phyloP scores from a whole-genome alignment of 345 rosid species.

The Gossypium raimondii region DNA sequence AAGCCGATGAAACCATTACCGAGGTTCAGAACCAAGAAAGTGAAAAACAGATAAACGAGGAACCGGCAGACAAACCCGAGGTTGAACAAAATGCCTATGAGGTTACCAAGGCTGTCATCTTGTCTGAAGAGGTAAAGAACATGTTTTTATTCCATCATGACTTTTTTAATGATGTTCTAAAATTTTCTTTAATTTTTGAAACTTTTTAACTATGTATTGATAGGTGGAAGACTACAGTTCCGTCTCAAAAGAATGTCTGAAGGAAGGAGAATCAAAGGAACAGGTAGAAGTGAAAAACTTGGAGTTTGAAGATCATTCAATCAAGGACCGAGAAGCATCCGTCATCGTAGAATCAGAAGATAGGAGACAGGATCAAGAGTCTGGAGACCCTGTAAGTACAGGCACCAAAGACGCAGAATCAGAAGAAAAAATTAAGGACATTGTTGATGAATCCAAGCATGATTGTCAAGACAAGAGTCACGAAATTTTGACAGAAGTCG shows the following conservation, averaged over 20 bases:
- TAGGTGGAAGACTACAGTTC: not conserved
- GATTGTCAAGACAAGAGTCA: constrained; percentile 12
- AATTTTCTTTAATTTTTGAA: not conserved
- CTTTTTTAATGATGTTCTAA: not conserved
- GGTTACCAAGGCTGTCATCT: constrained; percentile 24
- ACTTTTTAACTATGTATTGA: not conserved
- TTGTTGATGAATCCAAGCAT: not conserved
- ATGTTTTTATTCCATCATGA: not conserved
- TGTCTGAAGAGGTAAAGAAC: constrained; percentile 39
- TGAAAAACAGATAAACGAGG: constrained; percentile 23
- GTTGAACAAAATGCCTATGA: constrained; percentile 26
- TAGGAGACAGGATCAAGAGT: not conserved
- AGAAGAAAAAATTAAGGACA: constrained; percentile 1
- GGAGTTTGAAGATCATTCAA: constrained; percentile 19
- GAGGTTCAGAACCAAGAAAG: constrained; percentile 13
- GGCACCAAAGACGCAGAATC: not conserved
- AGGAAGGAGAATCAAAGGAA: constrained; percentile 19
- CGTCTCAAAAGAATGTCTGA: constrained; percentile 6
- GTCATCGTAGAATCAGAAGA: constrained; percentile 3
- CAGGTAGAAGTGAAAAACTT: not conserved
- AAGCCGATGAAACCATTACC: constrained; percentile 15
- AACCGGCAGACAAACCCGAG: constrained; percentile 15
- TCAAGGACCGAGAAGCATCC: constrained; percentile 19
- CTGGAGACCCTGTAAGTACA: not conserved
- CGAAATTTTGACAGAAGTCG: not conserved